A percentile compares a stretch with the other conserved stretches of the same genome.
Evolutionary conservation across 208 protist genomes (phyloP).

Genomic region (Leishmania tarentolae): DNA sequence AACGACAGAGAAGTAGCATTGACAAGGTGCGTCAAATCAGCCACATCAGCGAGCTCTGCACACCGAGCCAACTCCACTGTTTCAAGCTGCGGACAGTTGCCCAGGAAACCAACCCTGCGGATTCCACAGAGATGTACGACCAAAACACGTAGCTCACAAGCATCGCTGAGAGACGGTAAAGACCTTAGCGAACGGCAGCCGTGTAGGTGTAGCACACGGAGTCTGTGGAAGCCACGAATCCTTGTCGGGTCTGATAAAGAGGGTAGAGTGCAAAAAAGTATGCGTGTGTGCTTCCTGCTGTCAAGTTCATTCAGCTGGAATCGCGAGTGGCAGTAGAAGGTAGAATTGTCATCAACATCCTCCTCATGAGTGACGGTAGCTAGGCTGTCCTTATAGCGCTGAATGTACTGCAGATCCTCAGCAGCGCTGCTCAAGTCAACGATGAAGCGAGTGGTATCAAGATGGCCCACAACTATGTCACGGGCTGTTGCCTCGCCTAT

Average conservation of each 20-base stretch:
- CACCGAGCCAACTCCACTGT: background rate
- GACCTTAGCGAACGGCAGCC: conserved; percentile 6
- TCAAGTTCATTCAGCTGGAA: background rate
- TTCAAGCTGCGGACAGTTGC: conserved; percentile 2
- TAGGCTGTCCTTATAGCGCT: background rate
- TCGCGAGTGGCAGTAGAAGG: background rate
- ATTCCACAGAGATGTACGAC: conserved; percentile 1
- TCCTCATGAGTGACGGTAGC: background rate
- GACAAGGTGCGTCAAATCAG: background rate
- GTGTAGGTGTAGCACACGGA: conserved; percentile 9
- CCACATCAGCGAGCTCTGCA: conserved; percentile 4
- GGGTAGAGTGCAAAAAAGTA: conserved; percentile 4
- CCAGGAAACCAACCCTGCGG: background rate
- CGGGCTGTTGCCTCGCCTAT: background rate
- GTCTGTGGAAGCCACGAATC: background rate
- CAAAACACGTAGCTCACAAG: background rate
- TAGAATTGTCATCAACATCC: background rate
- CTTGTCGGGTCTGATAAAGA: conserved; percentile 7
- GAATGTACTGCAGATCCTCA: background rate
- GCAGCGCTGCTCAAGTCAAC: background rate
- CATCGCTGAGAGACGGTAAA: background rate
- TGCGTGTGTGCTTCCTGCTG: background rate
- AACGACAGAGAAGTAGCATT: conserved; percentile 2
- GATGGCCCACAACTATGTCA: conserved; percentile 4
- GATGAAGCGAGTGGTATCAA: background rate